These are phyloP conservation scores for Acanthamoeba royreba DNA, from an alignment of 208 protist species.

Conservation along the genomic window DNA sequence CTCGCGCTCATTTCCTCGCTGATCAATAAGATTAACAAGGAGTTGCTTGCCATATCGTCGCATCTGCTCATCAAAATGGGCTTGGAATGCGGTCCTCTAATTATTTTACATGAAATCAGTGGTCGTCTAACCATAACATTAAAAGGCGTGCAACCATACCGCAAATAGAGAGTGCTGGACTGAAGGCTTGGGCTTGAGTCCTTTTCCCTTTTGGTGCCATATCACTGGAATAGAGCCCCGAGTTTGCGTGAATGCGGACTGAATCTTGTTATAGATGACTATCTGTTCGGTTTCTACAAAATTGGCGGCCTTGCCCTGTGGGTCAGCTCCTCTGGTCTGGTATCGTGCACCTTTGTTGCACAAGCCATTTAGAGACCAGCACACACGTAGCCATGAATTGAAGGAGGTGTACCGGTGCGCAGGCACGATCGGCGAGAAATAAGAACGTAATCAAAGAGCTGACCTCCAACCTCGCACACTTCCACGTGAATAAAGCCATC, in stretches of 20 bases:
- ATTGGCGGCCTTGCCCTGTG: slow-evolving; percentile 74
- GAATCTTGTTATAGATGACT: slow-evolving; percentile 7
- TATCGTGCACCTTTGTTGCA: slow-evolving; percentile 77
- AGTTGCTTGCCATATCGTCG: slow-evolving; percentile 45
- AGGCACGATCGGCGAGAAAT: slow-evolving; percentile 21
- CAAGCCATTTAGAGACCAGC: no score
- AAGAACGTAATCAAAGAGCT: slow-evolving; percentile 30
- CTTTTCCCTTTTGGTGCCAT: slow-evolving; percentile 70
- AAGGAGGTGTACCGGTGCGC: not conserved
- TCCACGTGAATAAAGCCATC: slow-evolving; percentile 63
- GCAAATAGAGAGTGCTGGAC: slow-evolving; percentile 42
- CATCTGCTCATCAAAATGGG: slow-evolving; percentile 60
- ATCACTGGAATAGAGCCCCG: slow-evolving; percentile 79
- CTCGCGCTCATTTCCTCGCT: slow-evolving; percentile 52
- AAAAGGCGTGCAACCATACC: not conserved
- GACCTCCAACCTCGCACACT: not conserved
- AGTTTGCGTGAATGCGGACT: slow-evolving; percentile 71
- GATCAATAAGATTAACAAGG: slow-evolving; percentile 67
- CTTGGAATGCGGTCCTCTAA: slow-evolving; percentile 50
- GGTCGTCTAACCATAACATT: not conserved
- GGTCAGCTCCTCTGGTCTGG: slow-evolving; percentile 72
- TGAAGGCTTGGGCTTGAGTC: slow-evolving; percentile 45
- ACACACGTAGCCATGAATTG: no score
- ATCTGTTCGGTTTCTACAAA: slow-evolving; percentile 84
- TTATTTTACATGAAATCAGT: not conserved